phyloP scores from a whole-genome alignment of 768 basidiomycete genomes.

The Lactarius hengduanensis region DNA sequence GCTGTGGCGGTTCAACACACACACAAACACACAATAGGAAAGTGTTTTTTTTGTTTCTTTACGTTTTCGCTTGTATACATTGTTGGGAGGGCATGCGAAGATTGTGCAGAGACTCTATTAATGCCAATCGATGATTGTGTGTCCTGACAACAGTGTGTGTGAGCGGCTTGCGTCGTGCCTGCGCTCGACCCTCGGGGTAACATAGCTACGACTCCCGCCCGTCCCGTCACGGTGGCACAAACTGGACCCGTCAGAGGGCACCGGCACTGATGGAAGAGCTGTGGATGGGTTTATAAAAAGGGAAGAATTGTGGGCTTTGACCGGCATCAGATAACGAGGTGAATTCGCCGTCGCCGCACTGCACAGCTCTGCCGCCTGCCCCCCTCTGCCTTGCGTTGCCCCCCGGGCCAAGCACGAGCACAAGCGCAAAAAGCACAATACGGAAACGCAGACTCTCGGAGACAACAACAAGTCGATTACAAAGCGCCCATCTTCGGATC shows the following conservation, averaged over 20 bases:
- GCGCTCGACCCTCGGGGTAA: background rate
- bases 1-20: background rate
- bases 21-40: constrained; percentile 6
- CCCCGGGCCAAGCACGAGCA: constrained; percentile 2
- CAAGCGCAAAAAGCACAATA: background rate
- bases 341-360: background rate
- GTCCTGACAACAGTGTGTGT: constrained; percentile 28
- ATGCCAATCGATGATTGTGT: constrained; percentile 25
- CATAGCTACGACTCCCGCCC: background rate
- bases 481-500: constrained; percentile 26
- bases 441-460: background rate
- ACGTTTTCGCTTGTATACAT: constrained; percentile 21
- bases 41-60: constrained; percentile 3
- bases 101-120: constrained; percentile 19
- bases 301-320: constrained; percentile 8
- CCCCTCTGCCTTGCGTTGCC: background rate
- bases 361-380: background rate
- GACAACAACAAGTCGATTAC: background rate
- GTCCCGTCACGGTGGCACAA: background rate
- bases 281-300: background rate
- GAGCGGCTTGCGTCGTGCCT: background rate
- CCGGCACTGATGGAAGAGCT: background rate
- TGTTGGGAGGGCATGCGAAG: constrained; percentile 27
- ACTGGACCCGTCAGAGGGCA: background rate
- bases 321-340: constrained; percentile 24